These are phyloP conservation scores for Acanthochlamys bracteata DNA, from an alignment of 106 monocot genomes.

Conservation along the genomic window DNA sequence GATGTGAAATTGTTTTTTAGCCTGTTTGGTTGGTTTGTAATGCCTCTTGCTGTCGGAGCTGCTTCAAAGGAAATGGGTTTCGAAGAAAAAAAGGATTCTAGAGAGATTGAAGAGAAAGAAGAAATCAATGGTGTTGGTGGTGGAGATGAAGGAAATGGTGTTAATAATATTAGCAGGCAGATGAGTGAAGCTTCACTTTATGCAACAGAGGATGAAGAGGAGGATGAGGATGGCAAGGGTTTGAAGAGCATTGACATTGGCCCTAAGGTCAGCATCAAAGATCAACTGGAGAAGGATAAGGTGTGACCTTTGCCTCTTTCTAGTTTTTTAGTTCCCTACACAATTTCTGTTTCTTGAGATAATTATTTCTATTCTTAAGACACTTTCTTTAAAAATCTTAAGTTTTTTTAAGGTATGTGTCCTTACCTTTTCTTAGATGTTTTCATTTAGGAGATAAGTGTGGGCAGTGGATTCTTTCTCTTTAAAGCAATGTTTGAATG, in stretches of 20 bases:
- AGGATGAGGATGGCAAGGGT: slow-evolving; percentile 47
- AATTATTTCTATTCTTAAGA: neutral
- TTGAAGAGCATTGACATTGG: slow-evolving; percentile 51
- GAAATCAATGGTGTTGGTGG: neutral
- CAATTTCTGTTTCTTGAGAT: slow-evolving; percentile 1
- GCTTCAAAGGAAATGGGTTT: slow-evolving; percentile 41
- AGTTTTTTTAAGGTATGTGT: no score
- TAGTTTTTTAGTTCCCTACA: neutral
- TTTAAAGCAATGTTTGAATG: no score
- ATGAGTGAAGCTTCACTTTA: slow-evolving; percentile 44
- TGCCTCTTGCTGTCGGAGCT: slow-evolving; percentile 49
- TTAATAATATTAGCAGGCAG: slow-evolving; percentile 12
- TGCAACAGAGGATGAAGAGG: slow-evolving; percentile 32
- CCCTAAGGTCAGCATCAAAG: slow-evolving; percentile 67
- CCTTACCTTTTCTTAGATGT: no score
- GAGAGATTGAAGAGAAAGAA: slow-evolving; percentile 5
- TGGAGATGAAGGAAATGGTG: neutral
- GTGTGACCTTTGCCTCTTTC: slow-evolving; percentile 14
- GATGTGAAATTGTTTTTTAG: no score
- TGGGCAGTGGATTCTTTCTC: no score
- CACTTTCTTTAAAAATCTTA: neutral
- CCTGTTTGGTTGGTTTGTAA: slow-evolving; percentile 4
- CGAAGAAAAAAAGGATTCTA: slow-evolving; percentile 18
- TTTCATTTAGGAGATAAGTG: no score
- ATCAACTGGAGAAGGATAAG: slow-evolving; percentile 85